These are phyloP conservation scores for Botryotinia convoluta DNA, from an alignment of 2,329 filamentous ascomycete genomes.

Conservation along the genomic window DNA sequence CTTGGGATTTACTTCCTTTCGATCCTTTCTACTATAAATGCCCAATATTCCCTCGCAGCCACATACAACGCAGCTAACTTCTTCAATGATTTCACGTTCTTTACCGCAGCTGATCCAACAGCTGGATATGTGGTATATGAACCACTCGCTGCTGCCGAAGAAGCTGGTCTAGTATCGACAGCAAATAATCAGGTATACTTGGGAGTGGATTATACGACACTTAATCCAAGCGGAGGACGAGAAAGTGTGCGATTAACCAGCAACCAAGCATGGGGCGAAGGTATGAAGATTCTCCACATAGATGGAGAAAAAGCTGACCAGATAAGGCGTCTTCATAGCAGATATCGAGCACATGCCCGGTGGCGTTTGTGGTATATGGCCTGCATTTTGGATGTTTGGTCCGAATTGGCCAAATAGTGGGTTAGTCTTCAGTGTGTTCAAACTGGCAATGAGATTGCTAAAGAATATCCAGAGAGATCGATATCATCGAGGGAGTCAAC, in stretches of 20 bases:
- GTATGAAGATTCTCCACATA: constrained; percentile 31
- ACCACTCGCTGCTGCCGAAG: constrained; percentile 49
- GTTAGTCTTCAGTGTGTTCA: neutral
- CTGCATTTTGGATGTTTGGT: constrained; percentile 40
- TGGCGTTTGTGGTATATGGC: constrained; percentile 43
- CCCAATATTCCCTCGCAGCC: constrained; percentile 31
- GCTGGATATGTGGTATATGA: constrained; percentile 66
- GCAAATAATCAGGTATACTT: constrained; percentile 59
- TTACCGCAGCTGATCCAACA: constrained; percentile 56
- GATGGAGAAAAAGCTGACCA: neutral
- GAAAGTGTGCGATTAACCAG: constrained; percentile 66
- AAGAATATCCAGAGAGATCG: constrained; percentile 26
- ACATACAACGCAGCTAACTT: constrained; percentile 47
- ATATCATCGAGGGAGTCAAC: constrained; percentile 50
- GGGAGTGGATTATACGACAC: constrained; percentile 63
- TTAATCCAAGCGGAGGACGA: constrained; percentile 50
- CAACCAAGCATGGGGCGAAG: constrained; percentile 60
- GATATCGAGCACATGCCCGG: constrained; percentile 69
- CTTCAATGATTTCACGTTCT: constrained; percentile 50
- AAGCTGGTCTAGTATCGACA: constrained; percentile 56
- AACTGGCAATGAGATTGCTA: too few species aligned
- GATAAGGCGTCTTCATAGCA: constrained; percentile 56
- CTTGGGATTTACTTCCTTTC: neutral
- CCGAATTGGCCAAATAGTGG: constrained; percentile 34
- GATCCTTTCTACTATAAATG: neutral